Conservation (phyloP, 805 yeast genomes). For the Candida oleophila region DNA sequence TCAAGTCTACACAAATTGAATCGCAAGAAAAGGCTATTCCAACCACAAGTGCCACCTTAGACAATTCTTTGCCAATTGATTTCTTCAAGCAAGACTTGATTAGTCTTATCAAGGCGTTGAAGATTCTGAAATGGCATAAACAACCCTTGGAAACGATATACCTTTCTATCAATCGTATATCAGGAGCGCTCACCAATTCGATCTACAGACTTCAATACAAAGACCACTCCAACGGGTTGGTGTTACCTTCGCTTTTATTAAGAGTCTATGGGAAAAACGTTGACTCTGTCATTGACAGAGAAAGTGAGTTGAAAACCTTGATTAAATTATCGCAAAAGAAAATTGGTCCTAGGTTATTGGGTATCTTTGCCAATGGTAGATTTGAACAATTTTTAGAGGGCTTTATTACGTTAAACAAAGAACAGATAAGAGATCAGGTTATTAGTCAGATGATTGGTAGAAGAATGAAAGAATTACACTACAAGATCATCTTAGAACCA, state of each 20-base stretch:
- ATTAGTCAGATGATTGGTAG: conserved; percentile 84
- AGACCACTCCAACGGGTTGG: conserved; percentile 29
- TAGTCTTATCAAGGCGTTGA: conserved; percentile 58
- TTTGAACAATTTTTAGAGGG: conserved; percentile 90
- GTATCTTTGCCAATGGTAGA: conserved; percentile 89
- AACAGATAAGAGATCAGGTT: conserved; percentile 71
- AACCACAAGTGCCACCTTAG: conserved; percentile 59
- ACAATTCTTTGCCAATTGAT: conserved; percentile 76
- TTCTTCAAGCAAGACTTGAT: conserved; percentile 82
- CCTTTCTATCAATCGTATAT: conserved; percentile 62
- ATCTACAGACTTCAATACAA: conserved; percentile 71
- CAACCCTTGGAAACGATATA: conserved; percentile 40
- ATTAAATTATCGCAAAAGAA: conserved; percentile 70
- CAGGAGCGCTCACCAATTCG: conserved; percentile 93
- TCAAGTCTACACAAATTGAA: conserved; percentile 27
- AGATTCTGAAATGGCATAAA: conserved; percentile 78
- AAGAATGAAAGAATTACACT: conserved; percentile 94
- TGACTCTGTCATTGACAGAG: conserved; percentile 82
- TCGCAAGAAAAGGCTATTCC: conserved; percentile 38
- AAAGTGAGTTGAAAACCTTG: conserved; percentile 70
- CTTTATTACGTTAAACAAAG: conserved; percentile 71
- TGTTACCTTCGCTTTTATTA: conserved; percentile 62
- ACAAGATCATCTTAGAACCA: conserved; percentile 63
- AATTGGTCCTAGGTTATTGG: conserved; percentile 87
- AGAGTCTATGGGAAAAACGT: conserved; percentile 89